Evolutionary conservation across 2,329 filamentous ascomycete genomes (phyloP), one percentile per base, ranked within the genome.

Genomic region (Monosporascus sp.): DNA sequence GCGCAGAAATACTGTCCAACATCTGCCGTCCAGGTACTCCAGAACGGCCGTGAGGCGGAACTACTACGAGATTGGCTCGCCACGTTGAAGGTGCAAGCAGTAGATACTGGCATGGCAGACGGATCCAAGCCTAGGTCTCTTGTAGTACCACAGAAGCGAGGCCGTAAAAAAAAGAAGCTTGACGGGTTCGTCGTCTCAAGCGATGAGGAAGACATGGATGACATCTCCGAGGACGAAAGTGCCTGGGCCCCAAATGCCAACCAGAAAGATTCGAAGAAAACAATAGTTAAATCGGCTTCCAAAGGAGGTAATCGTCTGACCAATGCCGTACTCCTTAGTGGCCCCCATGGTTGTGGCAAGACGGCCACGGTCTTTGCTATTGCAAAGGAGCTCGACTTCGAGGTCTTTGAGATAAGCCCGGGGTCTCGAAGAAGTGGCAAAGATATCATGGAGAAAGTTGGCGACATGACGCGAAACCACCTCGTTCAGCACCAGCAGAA

Each of bases 401-500:
- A 96, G 63, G 82, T 99, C 1, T 99, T 99, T 60, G 94, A 99
- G 70, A 91, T 99, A 65, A 95, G 96, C 63, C 75, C 93, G 0
- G 84, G 90, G 55, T 90, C 83, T 60, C 84, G 92, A 49, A 81
- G 94, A 56, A 96, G 84, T 64, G 93, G 92, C 35, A 94, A 87
- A 67, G 94, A 99, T 63, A 85, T 99, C 47, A 68, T 96, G 37
- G 94, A 99, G 63, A 89, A 83, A 61, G 90, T 99, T 45, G 95
- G 94, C 41, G 91, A 99, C 70, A 97, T 99, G 93, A 94, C 91
- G 4, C 86, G 87, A 56, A 97, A 99, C 63, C 94, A 99, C 69
- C 79, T 96, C 2, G 93, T 99, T 20, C 77, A 78, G 51, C 76
- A 74, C 48, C 75, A 75, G 53, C 74, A 72, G n/a, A 57, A 64